Conservation (phyloP, 768 basidiomycete genomes). For the Cystobasidium tubakii region DNA sequence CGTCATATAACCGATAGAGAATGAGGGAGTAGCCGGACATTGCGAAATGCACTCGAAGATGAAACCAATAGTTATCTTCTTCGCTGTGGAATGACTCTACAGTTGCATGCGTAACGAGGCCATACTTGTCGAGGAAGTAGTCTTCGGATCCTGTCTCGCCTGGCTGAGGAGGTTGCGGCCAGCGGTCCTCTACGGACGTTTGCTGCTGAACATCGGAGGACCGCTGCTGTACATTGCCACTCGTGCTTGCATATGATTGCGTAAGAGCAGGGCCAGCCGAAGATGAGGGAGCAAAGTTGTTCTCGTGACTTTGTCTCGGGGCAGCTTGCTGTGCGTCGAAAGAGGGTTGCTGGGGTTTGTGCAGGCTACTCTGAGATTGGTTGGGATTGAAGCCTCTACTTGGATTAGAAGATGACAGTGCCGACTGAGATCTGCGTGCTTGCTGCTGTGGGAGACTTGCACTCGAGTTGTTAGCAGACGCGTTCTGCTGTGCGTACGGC, state of each 20-base stretch:
- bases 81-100: constrained; percentile 97
- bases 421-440: background rate
- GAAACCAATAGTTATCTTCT: constrained; percentile 95
- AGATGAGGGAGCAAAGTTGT: background rate
- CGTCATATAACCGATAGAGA: constrained; percentile 90
- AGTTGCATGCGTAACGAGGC: constrained; percentile 75
- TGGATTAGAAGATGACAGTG: background rate
- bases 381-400: constrained; percentile 2
- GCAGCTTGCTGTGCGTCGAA: constrained; percentile 7
- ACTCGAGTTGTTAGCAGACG: background rate
- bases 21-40: constrained; percentile 61
- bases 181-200: constrained; percentile 46
- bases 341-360: constrained; percentile 5
- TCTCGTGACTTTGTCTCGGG: background rate
- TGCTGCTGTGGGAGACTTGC: background rate
- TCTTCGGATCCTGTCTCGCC: constrained; percentile 40
- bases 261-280: background rate
- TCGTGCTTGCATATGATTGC: background rate
- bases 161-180: constrained; percentile 43
- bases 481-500: background rate
- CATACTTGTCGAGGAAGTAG: constrained; percentile 49
- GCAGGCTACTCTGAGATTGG: background rate
- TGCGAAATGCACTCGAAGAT: constrained; percentile 72
- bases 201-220: background rate
- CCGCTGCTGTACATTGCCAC: background rate